Conservation (phyloP, 2,329 filamentous ascomycete genomes). For the Corinectria fuckeliana region DNA sequence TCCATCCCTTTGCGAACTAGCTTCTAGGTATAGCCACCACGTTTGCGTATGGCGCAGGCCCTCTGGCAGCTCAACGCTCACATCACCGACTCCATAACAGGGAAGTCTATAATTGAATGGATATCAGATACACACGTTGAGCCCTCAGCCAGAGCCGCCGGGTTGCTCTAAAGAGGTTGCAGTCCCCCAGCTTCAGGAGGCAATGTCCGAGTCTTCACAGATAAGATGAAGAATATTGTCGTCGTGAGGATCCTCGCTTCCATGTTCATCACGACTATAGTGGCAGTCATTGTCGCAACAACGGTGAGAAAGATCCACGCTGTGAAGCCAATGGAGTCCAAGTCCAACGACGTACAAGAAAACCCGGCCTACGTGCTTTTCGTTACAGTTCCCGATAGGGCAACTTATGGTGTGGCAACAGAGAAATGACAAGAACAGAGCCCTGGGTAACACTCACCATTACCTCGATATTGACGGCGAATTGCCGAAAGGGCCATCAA, state of each 20-base stretch:
- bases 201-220: background rate
- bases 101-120: too few relatives aligned
- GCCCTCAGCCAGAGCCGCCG: slow-evolving; percentile 2
- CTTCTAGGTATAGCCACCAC: background rate
- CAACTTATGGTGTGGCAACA: background rate
- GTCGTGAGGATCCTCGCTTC: slow-evolving; percentile 31
- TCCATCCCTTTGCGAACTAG: background rate
- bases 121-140: too few relatives aligned
- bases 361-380: background rate
- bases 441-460: slow-evolving; percentile 9
- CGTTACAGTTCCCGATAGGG: background rate
- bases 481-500: background rate
- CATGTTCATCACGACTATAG: slow-evolving; percentile 33
- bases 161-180: slow-evolving; percentile 9
- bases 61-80: background rate
- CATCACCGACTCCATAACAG: background rate
- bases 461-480: background rate
- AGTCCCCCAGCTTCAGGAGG: slow-evolving; percentile 3
- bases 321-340: background rate
- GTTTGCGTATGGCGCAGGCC: background rate
- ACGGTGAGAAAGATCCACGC: slow-evolving; percentile 30
- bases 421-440: background rate
- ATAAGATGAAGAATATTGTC: slow-evolving; percentile 22
- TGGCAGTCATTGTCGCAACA: slow-evolving; percentile 34
- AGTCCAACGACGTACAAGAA: background rate